Conservation (phyloP, 2,329 filamentous ascomycete genomes). For the Cyphellophora europaea region DNA sequence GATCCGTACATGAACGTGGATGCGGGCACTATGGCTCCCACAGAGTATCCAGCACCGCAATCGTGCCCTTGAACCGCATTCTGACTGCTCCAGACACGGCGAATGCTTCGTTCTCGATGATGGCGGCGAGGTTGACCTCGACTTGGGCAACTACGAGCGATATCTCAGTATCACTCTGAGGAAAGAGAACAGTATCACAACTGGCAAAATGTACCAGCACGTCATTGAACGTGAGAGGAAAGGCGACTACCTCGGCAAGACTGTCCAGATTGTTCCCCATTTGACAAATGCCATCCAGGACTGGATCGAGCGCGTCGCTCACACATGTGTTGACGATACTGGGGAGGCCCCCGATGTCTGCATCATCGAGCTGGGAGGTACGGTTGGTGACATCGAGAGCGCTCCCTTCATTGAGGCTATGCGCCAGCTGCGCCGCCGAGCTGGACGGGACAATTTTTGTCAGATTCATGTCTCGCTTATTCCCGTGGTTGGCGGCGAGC, state of each 20-base stretch:
- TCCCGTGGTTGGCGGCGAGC: slow-evolving; percentile 64
- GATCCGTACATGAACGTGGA: slow-evolving; percentile 69
- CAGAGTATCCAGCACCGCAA: slow-evolving; percentile 42
- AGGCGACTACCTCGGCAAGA: slow-evolving; percentile 77
- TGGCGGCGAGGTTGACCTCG: slow-evolving; percentile 67
- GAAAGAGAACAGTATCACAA: slow-evolving; percentile 91
- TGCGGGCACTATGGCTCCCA: slow-evolving; percentile 63
- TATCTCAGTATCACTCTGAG: slow-evolving; percentile 77
- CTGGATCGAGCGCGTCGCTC: slow-evolving; percentile 81
- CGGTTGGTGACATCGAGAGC: slow-evolving; percentile 69
- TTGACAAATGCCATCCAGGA: slow-evolving; percentile 86
- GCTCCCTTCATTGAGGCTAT: slow-evolving; percentile 83
- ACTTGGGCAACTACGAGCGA: slow-evolving; percentile 67
- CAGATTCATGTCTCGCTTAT: slow-evolving; percentile 86
- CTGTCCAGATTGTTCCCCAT: slow-evolving; percentile 86
- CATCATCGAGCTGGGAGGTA: slow-evolving; percentile 59
- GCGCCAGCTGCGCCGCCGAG: slow-evolving; percentile 63
- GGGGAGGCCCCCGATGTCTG: slow-evolving; percentile 80
- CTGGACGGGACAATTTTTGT: slow-evolving; percentile 70
- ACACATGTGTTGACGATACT: slow-evolving; percentile 77
- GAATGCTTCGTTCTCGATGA: slow-evolving; percentile 84
- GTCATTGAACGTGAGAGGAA: slow-evolving; percentile 68
- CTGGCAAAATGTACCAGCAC: slow-evolving; percentile 87
- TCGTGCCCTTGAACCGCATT: not conserved
- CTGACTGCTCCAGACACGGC: slow-evolving; percentile 54